Base-by-base conservation (phyloP, 768 basidiomycete genomes). In the Suillus luteus region DNA sequence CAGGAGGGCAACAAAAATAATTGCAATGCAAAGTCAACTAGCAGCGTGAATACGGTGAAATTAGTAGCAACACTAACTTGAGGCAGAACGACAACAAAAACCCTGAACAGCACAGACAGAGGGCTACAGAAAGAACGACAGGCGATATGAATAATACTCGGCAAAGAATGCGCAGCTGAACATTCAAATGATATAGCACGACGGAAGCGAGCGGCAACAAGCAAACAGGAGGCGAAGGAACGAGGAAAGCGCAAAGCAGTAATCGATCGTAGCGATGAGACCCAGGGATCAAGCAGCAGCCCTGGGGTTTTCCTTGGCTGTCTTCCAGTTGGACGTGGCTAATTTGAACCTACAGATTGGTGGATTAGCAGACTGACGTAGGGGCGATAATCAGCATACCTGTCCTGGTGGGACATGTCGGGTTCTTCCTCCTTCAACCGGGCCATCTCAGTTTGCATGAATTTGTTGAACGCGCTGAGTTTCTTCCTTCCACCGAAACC, bases 241-340 rank as follows among this genome's bases (percentile, higher is more conserved):
- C 46, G 65, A 62, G 61, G 51, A 60, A 63, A 40, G 64, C 59
- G 51, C 59, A 44, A 63, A 43, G 60, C 40, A 44, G 37, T 15
- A 52, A 41, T 59, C 41, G 60, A 63, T 51, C 52, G 55, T 64
- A 38, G 60, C 24, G 44, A 63, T 52, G 59, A 62, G 60, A 17
- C 40, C 40, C 1, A 62, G 2, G 51, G 61, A 66, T 77, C 67
- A 75, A 10, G 71, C 43, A 49, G 63, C 31, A 40, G 72, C 71
- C 73, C 83, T 85, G 0, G 85, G 84, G 69, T 90, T 89, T 73
- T 89, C 87, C 70, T 86, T 86, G 58, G 88, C 82, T 67, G 80
- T 85, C 76, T 90, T 91, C 91, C 91, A 93, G 78, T 92, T 92
- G 54, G 85, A 67, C 1, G 91, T 88, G 19, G 91, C 91, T 59